phyloP scores from a whole-genome alignment of 371 early-diverging fungal genomes.

The Mucor racemosus region DNA sequence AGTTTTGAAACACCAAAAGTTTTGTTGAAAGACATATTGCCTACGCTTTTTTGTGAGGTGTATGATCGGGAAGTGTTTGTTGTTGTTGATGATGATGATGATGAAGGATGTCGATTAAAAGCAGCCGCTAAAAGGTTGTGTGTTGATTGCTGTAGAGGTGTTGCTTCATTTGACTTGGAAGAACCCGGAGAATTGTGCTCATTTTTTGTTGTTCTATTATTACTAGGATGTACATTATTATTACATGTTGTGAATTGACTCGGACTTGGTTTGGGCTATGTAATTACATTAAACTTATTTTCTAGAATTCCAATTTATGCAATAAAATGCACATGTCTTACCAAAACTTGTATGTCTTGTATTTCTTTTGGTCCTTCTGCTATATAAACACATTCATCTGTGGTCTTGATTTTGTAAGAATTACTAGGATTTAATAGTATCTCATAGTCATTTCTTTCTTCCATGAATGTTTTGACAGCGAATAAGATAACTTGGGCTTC shows the following conservation, averaged over 20 bases:
- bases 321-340: conserved; percentile 14
- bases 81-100: conserved; percentile 6
- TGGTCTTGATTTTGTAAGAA: conserved; percentile 52
- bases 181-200: not conserved
- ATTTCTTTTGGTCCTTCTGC: conserved; percentile 66
- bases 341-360: conserved; percentile 48
- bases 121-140: not conserved
- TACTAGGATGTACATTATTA: not conserved
- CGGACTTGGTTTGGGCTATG: conserved; percentile 6
- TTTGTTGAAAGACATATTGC: not conserved
- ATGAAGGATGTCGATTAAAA: conserved; percentile 9
- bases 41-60: conserved; percentile 7
- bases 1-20: conserved; percentile 9
- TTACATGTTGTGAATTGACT: not conserved
- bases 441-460: conserved; percentile 28
- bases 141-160: not conserved
- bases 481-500: conserved; percentile 77
- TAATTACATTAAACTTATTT: not conserved
- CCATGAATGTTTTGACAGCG: conserved; percentile 55
- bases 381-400: conserved; percentile 66
- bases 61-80: not conserved
- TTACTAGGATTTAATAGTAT: conserved; percentile 71
- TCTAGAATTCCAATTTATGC: not conserved
- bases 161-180: not conserved
- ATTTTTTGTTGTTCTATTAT: not conserved